Evolutionary conservation across 1,284 basidiomycete species (phyloP), one percentile per base, ranked within the genome.

Genomic region (Ganoderma boninense): DNA sequence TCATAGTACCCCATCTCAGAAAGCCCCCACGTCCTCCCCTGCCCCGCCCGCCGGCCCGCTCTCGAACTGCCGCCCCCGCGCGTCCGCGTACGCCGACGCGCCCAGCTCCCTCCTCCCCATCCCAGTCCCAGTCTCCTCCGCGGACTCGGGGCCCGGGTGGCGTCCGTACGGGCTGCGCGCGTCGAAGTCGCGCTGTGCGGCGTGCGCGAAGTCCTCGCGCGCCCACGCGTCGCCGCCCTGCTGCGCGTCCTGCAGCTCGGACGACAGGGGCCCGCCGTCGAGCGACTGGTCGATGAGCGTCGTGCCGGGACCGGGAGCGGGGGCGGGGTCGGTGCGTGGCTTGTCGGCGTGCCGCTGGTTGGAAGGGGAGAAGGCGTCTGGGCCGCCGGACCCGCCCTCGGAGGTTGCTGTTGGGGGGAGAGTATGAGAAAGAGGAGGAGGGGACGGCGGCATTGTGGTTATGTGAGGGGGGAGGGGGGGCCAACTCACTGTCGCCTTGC

Each of bases 371-470:
- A 73, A 80, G 57, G 73, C 43, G 71, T 74, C 70, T 54, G 69
- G 35, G 8, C 79, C 77, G 32, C 79, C 76, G 69, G 79, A 81
- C 11, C 81, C 81, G 44, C 81, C 82, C 7, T 79, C 79, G 0
- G 81, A 78, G 11, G 82, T 82, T 18, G 80, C 81, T 82, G 67
- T 38, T 2, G 38, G 38, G 6, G 38, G 38, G 7, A 6, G 6
- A 38, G 1, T 2, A 35, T 35, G 35, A 35, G 35, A 35, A 35
- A 35, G 46, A 4, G 59, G 26, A 5, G 32, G 60, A 49, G 61
- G 6, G 20, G 35, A 13, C 18, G 5, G 49, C 40, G 44, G 67
- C n/a, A n/a, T n/a, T n/a, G 35, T 35, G 35, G 35, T 35, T 35
- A 35, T 35, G 35, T 35, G 35, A 35, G 43, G 61, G 59, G 40